A percentile compares a stretch with the other conserved stretches of the same genome.
Evolutionary conservation across 257 asterid species (phyloP).

Genomic region (Rehmannia glutinosa): DNA sequence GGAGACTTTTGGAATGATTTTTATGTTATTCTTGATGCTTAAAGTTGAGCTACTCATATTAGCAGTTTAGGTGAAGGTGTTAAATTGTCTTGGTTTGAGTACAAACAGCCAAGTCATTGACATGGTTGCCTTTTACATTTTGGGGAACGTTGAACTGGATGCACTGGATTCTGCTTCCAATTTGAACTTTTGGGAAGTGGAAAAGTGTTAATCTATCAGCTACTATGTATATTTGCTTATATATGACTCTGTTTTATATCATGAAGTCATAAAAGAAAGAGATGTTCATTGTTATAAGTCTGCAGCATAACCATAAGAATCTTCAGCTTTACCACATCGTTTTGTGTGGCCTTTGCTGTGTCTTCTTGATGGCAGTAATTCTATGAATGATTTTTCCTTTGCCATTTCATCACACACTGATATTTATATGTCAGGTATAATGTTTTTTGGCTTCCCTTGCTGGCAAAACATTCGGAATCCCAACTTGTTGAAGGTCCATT

Average conservation of each 20-base stretch:
- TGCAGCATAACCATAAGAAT: too few relatives aligned
- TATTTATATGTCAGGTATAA: slow-evolving; percentile 43
- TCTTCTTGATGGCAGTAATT: neutral
- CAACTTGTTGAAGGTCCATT: slow-evolving; percentile 51
- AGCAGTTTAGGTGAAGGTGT: neutral
- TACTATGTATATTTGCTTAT: neutral
- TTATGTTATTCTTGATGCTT: neutral
- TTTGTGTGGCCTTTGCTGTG: neutral
- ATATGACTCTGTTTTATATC: neutral
- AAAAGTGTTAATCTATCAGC: neutral
- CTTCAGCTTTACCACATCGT: neutral
- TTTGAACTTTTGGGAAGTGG: neutral
- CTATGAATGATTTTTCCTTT: neutral
- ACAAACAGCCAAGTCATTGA: neutral
- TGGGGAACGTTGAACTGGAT: neutral
- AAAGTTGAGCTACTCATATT: neutral
- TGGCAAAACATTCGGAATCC: slow-evolving; percentile 56
- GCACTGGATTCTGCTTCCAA: neutral
- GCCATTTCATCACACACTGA: neutral
- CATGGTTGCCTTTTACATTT: neutral
- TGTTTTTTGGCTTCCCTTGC: slow-evolving; percentile 74
- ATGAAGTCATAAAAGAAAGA: neutral
- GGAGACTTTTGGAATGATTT: neutral
- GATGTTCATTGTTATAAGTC: neutral
- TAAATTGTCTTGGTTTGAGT: neutral